Conservation (phyloP, 1,284 basidiomycete species). For the Megacollybia platyphylla region DNA sequence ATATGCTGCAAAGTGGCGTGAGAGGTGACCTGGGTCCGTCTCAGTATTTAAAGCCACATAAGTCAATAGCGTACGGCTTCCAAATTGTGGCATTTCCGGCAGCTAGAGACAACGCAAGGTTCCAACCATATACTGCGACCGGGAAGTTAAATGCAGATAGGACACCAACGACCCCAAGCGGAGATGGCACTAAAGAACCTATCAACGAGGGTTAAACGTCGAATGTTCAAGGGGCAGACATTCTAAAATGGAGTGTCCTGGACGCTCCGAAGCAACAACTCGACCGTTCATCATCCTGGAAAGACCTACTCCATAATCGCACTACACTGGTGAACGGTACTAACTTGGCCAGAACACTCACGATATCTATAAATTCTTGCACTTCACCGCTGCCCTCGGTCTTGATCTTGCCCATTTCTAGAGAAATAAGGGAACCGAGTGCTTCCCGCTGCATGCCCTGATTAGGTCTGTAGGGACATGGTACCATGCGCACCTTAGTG, state of each 20-base stretch:
- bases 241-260: slow-evolving; percentile 87
- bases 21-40: slow-evolving; percentile 40
- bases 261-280: slow-evolving; percentile 75
- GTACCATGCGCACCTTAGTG: slow-evolving; percentile 41
- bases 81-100: slow-evolving; percentile 91
- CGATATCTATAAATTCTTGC: slow-evolving; percentile 90
- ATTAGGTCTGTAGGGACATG: background rate
- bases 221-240: slow-evolving; percentile 22
- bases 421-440: slow-evolving; percentile 72
- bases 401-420: slow-evolving; percentile 95
- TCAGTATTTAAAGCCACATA: too few relatives aligned
- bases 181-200: slow-evolving; percentile 66
- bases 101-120: slow-evolving; percentile 78
- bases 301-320: slow-evolving; percentile 61
- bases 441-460: slow-evolving; percentile 44
- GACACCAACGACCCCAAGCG: slow-evolving; percentile 85
- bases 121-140: slow-evolving; percentile 86
- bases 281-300: slow-evolving; percentile 88
- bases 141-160: slow-evolving; percentile 93
- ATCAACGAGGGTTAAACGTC: background rate
- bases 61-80: slow-evolving; percentile 47
- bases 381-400: slow-evolving; percentile 92
- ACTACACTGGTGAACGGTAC: slow-evolving; percentile 17
- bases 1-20: slow-evolving; percentile 81
- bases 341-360: slow-evolving; percentile 15